Base-by-base conservation (phyloP, 73 alveolate species). In the Paramecium tetraurelia region DNA sequence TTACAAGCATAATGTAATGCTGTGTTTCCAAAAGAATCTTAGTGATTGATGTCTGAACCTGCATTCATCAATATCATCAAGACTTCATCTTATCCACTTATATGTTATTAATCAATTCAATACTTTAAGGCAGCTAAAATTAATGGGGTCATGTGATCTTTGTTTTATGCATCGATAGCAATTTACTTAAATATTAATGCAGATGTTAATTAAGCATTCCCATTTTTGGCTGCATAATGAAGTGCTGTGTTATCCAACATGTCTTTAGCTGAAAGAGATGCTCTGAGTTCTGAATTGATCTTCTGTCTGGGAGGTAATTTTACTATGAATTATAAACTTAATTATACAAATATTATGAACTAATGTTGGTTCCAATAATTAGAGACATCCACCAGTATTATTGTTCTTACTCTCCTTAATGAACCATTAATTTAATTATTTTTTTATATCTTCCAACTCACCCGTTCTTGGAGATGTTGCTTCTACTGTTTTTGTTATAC, bases 221-320 rank as follows among this genome's bases (percentile, higher is more conserved):
- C 90, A 22, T 80, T 80, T 80, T 80, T 80, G 12, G 90, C 90
- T 24, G 90, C 90, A 80, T 80, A 80, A 46, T 80, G 90, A 41
- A 80, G 75, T 40, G 90, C 90, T 20, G 90, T 80, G 46, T 80
- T 80, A 46, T 80, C 90, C 14, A 2, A 6, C 27, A 63, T 7
- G 12, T 63, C 84, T 33, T 63, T 63, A 27, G 84, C 84, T 31
- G 84, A 22, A 14, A 63, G 27, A 27, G 50, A 31, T 14, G 84
- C 84, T 63, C 84, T 63, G 1, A 63, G 21, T 27, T 63, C 84
- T 63, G 84, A 33, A 63, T 63, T 63, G 27, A 63, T 63, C 27
- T 63, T 63, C 48, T 63, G 24, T 8, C 84, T 63, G 20, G 84
- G 84, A 27, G 84, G 84, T 63, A 63, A 63, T 27, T 63, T 63